These are phyloP conservation scores for Podospora conica DNA, from an alignment of 495 filamentous ascomycete genomes.

Conservation along the genomic window DNA sequence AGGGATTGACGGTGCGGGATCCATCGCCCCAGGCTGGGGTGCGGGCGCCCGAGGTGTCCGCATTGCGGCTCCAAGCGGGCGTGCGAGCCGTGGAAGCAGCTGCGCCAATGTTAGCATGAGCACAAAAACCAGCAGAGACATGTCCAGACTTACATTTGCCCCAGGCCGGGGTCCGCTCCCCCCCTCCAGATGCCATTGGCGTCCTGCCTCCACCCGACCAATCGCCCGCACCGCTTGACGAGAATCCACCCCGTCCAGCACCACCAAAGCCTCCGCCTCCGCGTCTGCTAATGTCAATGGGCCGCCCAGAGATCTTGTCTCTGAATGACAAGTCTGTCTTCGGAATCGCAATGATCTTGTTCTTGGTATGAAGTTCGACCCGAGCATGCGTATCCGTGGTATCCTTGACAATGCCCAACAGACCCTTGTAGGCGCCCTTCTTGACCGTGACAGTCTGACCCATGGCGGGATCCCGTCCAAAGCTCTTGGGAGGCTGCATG, in stretches of 20 bases:
- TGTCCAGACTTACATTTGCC: slow-evolving; percentile 50
- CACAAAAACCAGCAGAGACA: slow-evolving; percentile 16
- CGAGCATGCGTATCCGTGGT: slow-evolving; percentile 76
- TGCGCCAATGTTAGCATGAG: slow-evolving; percentile 24
- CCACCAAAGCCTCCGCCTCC: slow-evolving; percentile 46
- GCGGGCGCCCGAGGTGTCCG: slow-evolving; percentile 49
- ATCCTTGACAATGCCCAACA: slow-evolving; percentile 92
- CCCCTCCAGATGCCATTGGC: slow-evolving; percentile 52
- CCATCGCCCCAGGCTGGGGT: slow-evolving; percentile 78
- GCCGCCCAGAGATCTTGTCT: slow-evolving; percentile 72
- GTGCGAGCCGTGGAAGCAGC: slow-evolving; percentile 47
- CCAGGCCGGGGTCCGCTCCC: slow-evolving; percentile 68
- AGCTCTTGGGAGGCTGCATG: slow-evolving; percentile 72
- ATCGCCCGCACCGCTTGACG: slow-evolving; percentile 35
- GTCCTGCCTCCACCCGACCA: slow-evolving; percentile 58
- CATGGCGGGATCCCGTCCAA: slow-evolving; percentile 78
- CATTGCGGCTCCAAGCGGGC: slow-evolving; percentile 56
- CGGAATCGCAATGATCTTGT: slow-evolving; percentile 73
- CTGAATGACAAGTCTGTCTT: slow-evolving; percentile 74
- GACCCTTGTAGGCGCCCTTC: slow-evolving; percentile 81
- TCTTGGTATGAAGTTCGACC: slow-evolving; percentile 88
- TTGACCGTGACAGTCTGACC: slow-evolving; percentile 85
- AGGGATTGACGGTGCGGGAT: slow-evolving; percentile 68
- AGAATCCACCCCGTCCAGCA: slow-evolving; percentile 39
- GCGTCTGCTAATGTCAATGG: slow-evolving; percentile 61